Conservation (phyloP, 768 basidiomycete species). For the Tulasnella sp. region DNA sequence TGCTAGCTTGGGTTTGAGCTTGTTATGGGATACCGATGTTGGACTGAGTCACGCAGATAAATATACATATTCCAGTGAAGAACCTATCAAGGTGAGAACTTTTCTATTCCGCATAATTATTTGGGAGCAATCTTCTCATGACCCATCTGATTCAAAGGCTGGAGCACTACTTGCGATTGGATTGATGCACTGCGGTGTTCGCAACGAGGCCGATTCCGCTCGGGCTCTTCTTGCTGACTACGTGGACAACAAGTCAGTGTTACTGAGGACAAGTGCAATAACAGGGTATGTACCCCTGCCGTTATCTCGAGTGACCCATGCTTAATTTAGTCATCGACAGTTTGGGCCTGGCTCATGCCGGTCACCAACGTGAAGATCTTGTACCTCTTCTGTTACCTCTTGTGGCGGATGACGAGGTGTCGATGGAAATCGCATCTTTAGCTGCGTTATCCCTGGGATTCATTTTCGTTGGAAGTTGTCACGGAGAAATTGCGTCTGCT, state of each 20-base stretch:
- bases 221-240: constrained; percentile 83
- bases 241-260: constrained; percentile 71
- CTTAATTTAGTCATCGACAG: constrained; percentile 24
- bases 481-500: constrained; percentile 80
- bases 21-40: constrained; percentile 92
- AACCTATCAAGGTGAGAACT: constrained; percentile 72
- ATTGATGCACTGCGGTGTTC: constrained; percentile 75
- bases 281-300: constrained; percentile 36
- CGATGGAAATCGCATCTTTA: constrained; percentile 81
- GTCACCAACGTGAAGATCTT: constrained; percentile 83
- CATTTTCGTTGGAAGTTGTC: constrained; percentile 88
- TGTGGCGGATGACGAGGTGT: constrained; percentile 64
- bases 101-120: not conserved
- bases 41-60: constrained; percentile 93
- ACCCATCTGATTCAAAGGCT: not conserved
- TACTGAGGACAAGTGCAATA: constrained; percentile 77
- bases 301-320: not conserved
- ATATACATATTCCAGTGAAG: constrained; percentile 92
- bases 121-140: no score
- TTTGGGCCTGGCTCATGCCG: constrained; percentile 86
- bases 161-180: constrained; percentile 93
- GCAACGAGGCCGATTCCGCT: constrained; percentile 87
- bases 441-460: constrained; percentile 85
- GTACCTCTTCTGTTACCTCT: constrained; percentile 63
- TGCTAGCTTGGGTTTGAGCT: constrained; percentile 81